These are phyloP conservation scores for Aegilops sharonensis DNA, from an alignment of 176 grass and related monocot genomes.

Conservation along the genomic window DNA sequence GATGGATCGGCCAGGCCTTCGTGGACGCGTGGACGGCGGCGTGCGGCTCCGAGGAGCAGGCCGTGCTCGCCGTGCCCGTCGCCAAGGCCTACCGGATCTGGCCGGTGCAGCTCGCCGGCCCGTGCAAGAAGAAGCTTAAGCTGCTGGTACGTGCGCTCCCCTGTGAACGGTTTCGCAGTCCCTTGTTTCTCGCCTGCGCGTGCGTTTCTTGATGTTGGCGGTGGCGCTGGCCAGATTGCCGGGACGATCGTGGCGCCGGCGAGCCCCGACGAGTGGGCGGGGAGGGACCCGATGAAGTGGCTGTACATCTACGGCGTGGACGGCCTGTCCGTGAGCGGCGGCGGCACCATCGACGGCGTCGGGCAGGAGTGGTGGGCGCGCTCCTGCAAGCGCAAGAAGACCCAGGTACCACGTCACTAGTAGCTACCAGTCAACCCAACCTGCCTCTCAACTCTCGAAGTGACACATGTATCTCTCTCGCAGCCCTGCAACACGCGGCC, in stretches of 20 bases:
- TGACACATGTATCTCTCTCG: not conserved
- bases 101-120: slow-evolving; percentile 54
- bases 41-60: slow-evolving; percentile 35
- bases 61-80: slow-evolving; percentile 50
- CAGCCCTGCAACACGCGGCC: slow-evolving; percentile 51
- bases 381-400: slow-evolving; percentile 70
- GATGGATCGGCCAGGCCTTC: slow-evolving; percentile 44
- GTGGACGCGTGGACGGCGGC: slow-evolving; percentile 58
- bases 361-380: slow-evolving; percentile 81
- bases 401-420: slow-evolving; percentile 10
- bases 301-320: slow-evolving; percentile 61
- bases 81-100: slow-evolving; percentile 58
- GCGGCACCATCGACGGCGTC: slow-evolving; percentile 74
- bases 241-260: slow-evolving; percentile 57
- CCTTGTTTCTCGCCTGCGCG: not conserved
- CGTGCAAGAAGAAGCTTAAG: slow-evolving; percentile 68
- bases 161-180: not conserved
- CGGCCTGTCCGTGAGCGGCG: slow-evolving; percentile 50
- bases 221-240: slow-evolving; percentile 19
- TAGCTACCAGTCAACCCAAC: not conserved
- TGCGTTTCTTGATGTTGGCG: not conserved
- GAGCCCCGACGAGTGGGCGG: slow-evolving; percentile 56
- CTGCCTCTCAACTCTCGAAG: not conserved
- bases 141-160: slow-evolving; percentile 42
- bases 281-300: slow-evolving; percentile 57